Evolutionary conservation across 805 yeast genomes (phyloP).

Genomic region (Saccharomyces eubayanus): DNA sequence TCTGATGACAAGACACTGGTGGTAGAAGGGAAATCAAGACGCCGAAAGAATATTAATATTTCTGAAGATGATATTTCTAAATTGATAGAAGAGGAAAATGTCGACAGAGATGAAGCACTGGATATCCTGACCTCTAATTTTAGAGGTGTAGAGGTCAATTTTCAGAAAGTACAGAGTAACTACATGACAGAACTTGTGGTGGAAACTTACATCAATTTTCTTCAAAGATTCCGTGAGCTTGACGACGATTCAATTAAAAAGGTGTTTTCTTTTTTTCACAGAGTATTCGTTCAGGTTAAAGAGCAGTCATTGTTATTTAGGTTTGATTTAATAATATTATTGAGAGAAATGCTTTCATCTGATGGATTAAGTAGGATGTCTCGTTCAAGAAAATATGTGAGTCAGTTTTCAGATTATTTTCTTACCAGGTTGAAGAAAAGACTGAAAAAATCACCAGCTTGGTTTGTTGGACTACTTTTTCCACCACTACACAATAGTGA

Average conservation of each 20-base stretch:
- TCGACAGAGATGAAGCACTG: constrained; percentile 28
- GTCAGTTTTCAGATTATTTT: constrained; percentile 55
- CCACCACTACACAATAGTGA: constrained; percentile 43
- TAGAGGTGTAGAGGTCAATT: constrained; percentile 14
- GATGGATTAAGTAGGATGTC: constrained; percentile 41
- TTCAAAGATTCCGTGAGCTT: constrained; percentile 56
- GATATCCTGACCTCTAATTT: constrained; percentile 17
- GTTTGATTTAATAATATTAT: constrained; percentile 59
- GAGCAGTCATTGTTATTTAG: constrained; percentile 51
- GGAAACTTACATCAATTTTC: constrained; percentile 53
- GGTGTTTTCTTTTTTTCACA: constrained; percentile 62
- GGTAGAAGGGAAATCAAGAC: constrained; percentile 39
- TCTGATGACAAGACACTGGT: constrained; percentile 41
- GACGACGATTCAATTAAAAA: constrained; percentile 50
- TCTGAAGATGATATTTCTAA: constrained; percentile 30
- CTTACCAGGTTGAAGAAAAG: constrained; percentile 49
- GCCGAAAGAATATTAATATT: constrained; percentile 20
- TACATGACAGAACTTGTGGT: constrained; percentile 45
- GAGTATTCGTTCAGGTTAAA: constrained; percentile 57
- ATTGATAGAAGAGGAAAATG: constrained; percentile 30
- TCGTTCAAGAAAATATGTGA: constrained; percentile 48
- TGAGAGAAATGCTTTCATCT: constrained; percentile 47
- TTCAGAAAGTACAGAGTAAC: constrained; percentile 15
- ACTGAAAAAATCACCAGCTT: constrained; percentile 43
- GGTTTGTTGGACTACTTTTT: constrained; percentile 59